Evolutionary conservation across 73 alveolate species (phyloP).

Genomic region (Durusdinium trenchii): DNA sequence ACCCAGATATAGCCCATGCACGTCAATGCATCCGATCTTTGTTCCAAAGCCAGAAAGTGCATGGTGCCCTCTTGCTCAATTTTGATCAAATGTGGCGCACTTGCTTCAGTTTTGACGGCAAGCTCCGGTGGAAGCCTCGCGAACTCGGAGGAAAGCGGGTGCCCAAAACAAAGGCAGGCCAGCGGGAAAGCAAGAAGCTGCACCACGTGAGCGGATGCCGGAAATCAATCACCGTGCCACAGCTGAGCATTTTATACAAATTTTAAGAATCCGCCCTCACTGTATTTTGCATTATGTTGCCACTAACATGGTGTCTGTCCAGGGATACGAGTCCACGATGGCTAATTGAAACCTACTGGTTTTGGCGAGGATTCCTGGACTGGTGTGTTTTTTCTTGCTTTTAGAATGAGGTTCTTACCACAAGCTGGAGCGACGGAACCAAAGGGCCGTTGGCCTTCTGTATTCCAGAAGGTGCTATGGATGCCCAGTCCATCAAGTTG

Average conservation of each 20-base stretch:
- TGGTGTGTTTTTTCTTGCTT: not conserved
- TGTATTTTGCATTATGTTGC: not conserved
- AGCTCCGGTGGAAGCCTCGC: not conserved
- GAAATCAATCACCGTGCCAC: not conserved
- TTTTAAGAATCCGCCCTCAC: not conserved
- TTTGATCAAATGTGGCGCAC: slow-evolving; percentile 9
- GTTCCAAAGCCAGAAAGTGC: not conserved
- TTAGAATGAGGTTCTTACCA: not conserved
- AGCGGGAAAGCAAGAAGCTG: not conserved
- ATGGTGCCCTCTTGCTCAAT: not conserved
- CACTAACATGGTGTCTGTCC: not conserved
- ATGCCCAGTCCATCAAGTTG: not conserved
- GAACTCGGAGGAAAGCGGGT: not conserved
- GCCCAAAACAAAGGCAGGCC: not conserved
- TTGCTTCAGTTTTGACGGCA: not conserved
- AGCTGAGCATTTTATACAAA: not conserved
- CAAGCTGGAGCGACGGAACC: slow-evolving; percentile 2
- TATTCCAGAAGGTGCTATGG: not conserved
- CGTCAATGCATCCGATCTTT: not conserved
- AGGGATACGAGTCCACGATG: not conserved
- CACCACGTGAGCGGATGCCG: not conserved
- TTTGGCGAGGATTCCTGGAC: no score
- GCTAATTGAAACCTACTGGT: no score
- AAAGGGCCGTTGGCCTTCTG: slow-evolving; percentile 5
- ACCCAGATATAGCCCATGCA: not conserved